A percentile compares a stretch with the other conserved stretches of the same genome.
phyloP scores from a whole-genome alignment of 179 eudicot genomes.

The Carnegiea gigantea region DNA sequence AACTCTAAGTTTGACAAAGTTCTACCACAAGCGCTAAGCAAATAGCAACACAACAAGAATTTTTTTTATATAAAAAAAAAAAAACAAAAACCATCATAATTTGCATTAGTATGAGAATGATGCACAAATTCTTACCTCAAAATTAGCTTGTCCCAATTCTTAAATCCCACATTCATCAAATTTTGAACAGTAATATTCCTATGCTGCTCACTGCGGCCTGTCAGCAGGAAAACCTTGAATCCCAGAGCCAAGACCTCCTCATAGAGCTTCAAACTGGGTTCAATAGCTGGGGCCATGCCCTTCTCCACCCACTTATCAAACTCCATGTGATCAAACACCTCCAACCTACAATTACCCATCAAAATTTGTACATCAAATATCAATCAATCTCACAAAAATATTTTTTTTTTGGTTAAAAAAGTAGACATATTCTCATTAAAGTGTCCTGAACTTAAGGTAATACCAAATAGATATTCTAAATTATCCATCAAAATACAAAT shows the following conservation, averaged over 20 bases:
- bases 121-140: conserved; percentile 53
- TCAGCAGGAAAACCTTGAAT: conserved; percentile 71
- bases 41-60: background rate
- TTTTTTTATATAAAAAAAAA: background rate
- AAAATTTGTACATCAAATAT: conserved; percentile 28
- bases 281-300: conserved; percentile 63
- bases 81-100: background rate
- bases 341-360: conserved; percentile 55
- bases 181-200: conserved; percentile 65
- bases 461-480: background rate
- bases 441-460: background rate
- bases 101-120: background rate
- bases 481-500: background rate
- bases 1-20: background rate
- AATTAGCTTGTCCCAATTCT: conserved; percentile 74
- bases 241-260: conserved; percentile 68
- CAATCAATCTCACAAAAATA: conserved; percentile 17
- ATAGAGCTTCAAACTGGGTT: conserved; percentile 71
- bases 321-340: conserved; percentile 54
- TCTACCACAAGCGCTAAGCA: background rate
- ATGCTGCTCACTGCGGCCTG: conserved; percentile 71
- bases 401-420: background rate
- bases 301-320: conserved; percentile 84
- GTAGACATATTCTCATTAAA: background rate
- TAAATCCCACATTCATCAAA: conserved; percentile 66